phyloP scores from a whole-genome alignment of 1,284 basidiomycete species.

The Ganoderma lingzhi region DNA sequence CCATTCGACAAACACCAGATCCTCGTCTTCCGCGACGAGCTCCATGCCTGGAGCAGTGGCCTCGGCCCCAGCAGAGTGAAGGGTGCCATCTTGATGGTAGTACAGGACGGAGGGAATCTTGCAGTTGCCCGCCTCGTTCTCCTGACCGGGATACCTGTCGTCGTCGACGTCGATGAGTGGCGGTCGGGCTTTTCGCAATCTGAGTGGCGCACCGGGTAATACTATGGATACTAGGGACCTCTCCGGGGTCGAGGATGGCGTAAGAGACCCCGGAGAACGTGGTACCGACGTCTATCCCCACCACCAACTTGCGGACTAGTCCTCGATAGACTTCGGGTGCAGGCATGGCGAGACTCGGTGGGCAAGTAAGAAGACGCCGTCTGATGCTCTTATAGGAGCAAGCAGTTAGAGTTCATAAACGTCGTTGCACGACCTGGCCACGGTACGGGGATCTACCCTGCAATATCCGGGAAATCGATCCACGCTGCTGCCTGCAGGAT shows the following conservation, averaged over 20 bases:
- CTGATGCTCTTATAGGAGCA: background rate
- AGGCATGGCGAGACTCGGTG: slow-evolving; percentile 17
- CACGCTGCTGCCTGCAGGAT: background rate
- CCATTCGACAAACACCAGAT: slow-evolving; percentile 60
- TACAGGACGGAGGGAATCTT: slow-evolving; percentile 67
- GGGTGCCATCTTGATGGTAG: slow-evolving; percentile 55
- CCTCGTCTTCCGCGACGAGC: slow-evolving; percentile 53
- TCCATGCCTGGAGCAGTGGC: slow-evolving; percentile 51
- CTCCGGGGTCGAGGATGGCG: slow-evolving; percentile 53
- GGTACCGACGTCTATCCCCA: slow-evolving; percentile 62
- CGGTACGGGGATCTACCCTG: background rate
- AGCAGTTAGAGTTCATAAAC: background rate
- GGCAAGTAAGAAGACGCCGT: background rate
- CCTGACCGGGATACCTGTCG: slow-evolving; percentile 52
- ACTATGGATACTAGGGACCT: slow-evolving; percentile 53
- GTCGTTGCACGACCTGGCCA: background rate
- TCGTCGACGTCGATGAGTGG: background rate
- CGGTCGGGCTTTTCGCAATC: background rate
- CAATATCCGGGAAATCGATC: background rate
- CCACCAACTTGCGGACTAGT: slow-evolving; percentile 48
- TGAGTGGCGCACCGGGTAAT: slow-evolving; percentile 48
- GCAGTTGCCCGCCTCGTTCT: slow-evolving; percentile 50
- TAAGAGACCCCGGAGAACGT: slow-evolving; percentile 62
- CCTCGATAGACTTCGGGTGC: slow-evolving; percentile 29
- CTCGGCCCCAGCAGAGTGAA: slow-evolving; percentile 61